Evolutionary conservation across 139 green algal species (phyloP), one percentile per base, ranked within the genome.

Genomic region (Closterium sp.): DNA sequence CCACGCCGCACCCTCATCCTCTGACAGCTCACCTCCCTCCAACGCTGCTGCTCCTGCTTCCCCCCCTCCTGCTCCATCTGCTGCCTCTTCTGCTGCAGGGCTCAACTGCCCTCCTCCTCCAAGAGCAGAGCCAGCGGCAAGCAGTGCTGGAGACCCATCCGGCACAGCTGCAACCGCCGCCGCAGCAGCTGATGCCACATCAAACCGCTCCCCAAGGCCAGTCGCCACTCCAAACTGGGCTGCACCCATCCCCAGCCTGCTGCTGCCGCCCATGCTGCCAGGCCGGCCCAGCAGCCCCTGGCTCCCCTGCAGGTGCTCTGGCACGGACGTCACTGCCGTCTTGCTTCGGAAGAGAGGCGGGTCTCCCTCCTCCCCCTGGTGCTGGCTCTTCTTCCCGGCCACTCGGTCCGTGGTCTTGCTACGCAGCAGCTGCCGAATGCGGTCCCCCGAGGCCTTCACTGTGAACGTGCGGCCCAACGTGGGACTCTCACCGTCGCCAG

Each of bases 361-460:
- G 16, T 86, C 2, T 1, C 0, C 4, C 16, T 8, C 21, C 21
- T 86, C 7, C 16, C 30, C 25, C 1, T 33, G 21, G 8, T 33
- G 81, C 81, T 33, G n/a, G n/a, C n/a, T 34, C 7, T 33, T 32
- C n/a, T 33, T 33, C 81, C n/a, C 81, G 8, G 81, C 30, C 81
- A 32, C 81, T 0, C 81, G n/a, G n/a, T 86, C 81, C 81, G 81
- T 33, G n/a, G 81, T 86, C 81, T 86, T 23, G n/a, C n/a, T 34
- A 8, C 81, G 81, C n/a, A 86, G 81, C n/a, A 86, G 30, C n/a
- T 86, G 81, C n/a, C 81, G 81, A 33, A 86, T 86, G 30, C 81
- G 81, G 81, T 86, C 81, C 4, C 81, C 81, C 81, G 81, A 86
- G 3, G 81, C 81, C 81, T 86, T 86, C 81, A 86, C 81, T 86